These are phyloP conservation scores for Geosiphon pyriformis DNA, from an alignment of 192 early-diverging fungal genomes.

Conservation along the genomic window DNA sequence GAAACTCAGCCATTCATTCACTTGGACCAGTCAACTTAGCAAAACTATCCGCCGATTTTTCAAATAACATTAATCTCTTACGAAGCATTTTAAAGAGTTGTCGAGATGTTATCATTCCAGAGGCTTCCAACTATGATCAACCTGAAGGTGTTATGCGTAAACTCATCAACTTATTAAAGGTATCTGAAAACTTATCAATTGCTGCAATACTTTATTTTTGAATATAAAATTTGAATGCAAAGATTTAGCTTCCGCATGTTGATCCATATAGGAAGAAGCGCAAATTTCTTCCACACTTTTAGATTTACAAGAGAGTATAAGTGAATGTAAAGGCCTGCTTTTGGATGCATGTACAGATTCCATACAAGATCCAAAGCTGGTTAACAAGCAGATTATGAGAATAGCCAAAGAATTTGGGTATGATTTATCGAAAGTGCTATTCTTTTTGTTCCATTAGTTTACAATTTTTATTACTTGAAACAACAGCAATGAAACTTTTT, in stretches of 20 bases:
- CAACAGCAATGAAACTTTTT: neutral
- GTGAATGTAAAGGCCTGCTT: constrained; percentile 3
- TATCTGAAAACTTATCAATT: neutral
- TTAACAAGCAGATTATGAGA: neutral
- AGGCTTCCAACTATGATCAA: neutral
- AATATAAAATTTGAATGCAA: too few species aligned
- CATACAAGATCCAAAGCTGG: neutral
- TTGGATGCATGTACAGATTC: constrained; percentile 10
- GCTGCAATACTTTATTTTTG: neutral
- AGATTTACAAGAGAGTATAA: constrained; percentile 14
- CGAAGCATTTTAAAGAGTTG: constrained; percentile 3
- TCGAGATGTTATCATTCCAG: neutral
- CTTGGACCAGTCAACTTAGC: constrained; percentile 14
- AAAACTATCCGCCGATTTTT: constrained; percentile 1
- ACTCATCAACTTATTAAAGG: neutral
- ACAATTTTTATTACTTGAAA: neutral
- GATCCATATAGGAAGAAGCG: constrained; percentile 10
- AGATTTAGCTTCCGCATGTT: neutral
- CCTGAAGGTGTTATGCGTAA: too few species aligned
- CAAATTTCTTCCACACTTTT: neutral
- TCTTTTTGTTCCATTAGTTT: neutral
- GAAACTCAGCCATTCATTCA: constrained; percentile 7
- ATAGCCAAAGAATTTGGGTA: constrained; percentile 8
- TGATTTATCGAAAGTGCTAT: too few species aligned
- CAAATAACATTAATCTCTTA: constrained; percentile 1